A percentile compares a stretch with the other conserved stretches of the same genome.
phyloP scores from a whole-genome alignment of 1,139 yeast species.

The Taphrina deformans region DNA sequence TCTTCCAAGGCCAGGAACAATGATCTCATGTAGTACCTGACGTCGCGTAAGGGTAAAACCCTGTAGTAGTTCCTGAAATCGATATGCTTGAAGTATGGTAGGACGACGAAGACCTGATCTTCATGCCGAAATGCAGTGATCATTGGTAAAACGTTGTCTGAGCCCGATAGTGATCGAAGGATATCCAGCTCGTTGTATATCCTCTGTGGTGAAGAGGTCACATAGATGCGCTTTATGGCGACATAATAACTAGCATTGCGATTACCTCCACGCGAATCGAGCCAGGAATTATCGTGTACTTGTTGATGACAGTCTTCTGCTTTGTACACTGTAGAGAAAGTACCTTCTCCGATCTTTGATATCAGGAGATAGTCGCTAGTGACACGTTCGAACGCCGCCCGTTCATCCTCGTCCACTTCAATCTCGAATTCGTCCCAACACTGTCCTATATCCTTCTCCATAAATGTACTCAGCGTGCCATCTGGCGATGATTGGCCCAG shows the following conservation, averaged over 20 bases:
- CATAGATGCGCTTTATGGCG: constrained; percentile 90
- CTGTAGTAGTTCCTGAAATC: constrained; percentile 81
- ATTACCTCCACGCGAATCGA: constrained; percentile 16
- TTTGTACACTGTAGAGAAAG: constrained; percentile 86
- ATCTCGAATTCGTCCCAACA: constrained; percentile 17
- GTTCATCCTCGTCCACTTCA: constrained; percentile 31
- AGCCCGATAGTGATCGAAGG: constrained; percentile 66
- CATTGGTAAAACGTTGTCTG: constrained; percentile 78
- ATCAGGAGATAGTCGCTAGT: constrained; percentile 58
- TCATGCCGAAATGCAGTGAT: constrained; percentile 81
- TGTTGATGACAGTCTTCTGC: constrained; percentile 61
- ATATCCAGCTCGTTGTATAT: constrained; percentile 82
- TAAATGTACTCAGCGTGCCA: neutral
- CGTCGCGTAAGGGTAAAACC: constrained; percentile 74
- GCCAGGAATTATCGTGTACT: constrained; percentile 40
- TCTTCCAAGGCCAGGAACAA: constrained; percentile 71
- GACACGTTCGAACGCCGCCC: constrained; percentile 14
- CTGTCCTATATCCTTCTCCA: neutral
- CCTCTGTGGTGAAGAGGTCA: constrained; percentile 89
- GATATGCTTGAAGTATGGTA: constrained; percentile 88
- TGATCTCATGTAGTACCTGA: constrained; percentile 77
- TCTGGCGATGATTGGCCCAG: neutral
- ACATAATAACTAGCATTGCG: constrained; percentile 54
- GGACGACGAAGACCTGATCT: constrained; percentile 89
- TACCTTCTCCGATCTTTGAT: constrained; percentile 89